phyloP scores from a whole-genome alignment of 257 asterid genomes.

The Jaltomata sinuosa region DNA sequence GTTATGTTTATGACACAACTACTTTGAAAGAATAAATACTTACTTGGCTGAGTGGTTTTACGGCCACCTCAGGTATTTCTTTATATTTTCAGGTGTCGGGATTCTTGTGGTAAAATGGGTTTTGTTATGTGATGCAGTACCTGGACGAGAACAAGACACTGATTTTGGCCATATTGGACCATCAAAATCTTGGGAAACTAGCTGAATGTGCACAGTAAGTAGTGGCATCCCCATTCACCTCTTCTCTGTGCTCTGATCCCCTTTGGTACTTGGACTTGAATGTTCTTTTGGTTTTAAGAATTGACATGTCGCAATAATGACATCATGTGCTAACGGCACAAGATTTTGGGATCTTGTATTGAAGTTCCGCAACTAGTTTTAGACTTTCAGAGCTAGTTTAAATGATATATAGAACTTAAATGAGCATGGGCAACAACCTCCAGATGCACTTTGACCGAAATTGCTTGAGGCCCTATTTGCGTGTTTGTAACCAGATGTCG shows the following conservation, averaged over 20 bases:
- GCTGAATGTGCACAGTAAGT: constrained; percentile 94
- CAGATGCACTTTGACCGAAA: neutral
- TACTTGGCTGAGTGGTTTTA: neutral
- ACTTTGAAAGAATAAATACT: neutral
- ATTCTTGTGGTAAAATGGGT: constrained; percentile 2
- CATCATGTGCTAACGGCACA: neutral
- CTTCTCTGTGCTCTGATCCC: neutral
- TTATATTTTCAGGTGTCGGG: neutral
- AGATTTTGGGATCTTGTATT: neutral
- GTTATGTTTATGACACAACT: neutral
- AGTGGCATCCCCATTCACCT: constrained; percentile 8
- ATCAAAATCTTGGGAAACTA: constrained; percentile 94
- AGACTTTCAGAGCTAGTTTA: neutral
- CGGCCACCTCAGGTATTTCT: neutral
- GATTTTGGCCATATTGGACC: constrained; percentile 90
- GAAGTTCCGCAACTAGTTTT: neutral
- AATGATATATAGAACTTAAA: neutral
- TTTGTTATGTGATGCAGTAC: constrained; percentile 42
- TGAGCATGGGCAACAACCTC: neutral
- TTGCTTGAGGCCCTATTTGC: neutral
- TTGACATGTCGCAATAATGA: neutral
- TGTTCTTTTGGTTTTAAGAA: neutral
- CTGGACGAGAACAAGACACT: constrained; percentile 92
- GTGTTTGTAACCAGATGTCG: neutral
- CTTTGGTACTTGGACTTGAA: neutral